Evolutionary conservation across 345 rosid species (phyloP), one percentile per base, ranked within the genome.

Genomic region (Euphorbia tirucalli): DNA sequence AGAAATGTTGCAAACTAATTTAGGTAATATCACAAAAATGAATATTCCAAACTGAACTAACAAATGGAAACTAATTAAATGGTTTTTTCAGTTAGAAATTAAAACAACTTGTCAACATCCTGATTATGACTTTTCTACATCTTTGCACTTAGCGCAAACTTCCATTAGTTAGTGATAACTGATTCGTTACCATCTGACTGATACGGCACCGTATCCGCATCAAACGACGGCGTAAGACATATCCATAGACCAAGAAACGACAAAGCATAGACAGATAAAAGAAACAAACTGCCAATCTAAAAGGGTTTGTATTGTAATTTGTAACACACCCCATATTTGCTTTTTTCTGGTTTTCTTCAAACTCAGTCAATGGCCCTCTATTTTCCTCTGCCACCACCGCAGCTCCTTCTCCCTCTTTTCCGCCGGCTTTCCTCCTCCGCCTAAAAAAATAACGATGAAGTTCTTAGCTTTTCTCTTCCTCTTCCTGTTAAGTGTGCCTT

Each of bases 351-450:
- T 56, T 56, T 21, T 22, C 11, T 18, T 37, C 66, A 1, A 35
- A 7, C 68, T 65, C 75, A 60, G 84, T 85, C 84, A 82, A 84
- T 80, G 87, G 83, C 86, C 59, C 69, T 61, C 64, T 25, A 37
- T 74, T 70, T 61, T 37, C 19, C 48, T 43, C 54, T 1, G 24
- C 39, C 14, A 2, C 72, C 77, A 54, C 71, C 79, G 56, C 72
- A 1, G 3, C 67, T 11, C 59, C 59, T 18, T 62, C 21, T 39
- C 28, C 69, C 22, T 59, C 4, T 3, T 44, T 18, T 21, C 66
- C 46, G 28, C 58, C 58, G n/a, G 43, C 16, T 7, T 58, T 64
- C 30, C 39, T 18, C 35, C 49, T 6, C 59, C 16, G 25, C 7
- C 44, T 16, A 25, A 49, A 31, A 25, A 43, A 32, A n/a, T 48